phyloP scores from a whole-genome alignment of 495 filamentous ascomycete genomes.

The Penicillium steckii region DNA sequence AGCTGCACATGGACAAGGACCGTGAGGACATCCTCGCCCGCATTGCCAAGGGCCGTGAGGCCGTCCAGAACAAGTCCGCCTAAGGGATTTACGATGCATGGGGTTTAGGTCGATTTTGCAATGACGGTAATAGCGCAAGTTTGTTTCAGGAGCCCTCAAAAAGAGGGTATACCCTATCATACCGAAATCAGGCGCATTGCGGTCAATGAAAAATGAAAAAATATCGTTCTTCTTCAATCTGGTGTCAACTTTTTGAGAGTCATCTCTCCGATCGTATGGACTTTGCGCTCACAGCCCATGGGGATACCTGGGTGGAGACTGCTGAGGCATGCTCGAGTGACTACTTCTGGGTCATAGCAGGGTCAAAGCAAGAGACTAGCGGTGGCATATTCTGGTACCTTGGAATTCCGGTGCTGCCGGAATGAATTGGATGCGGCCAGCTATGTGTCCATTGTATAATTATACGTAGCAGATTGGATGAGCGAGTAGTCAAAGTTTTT shows the following conservation, averaged over 20 bases:
- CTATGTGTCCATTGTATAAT: too few species aligned
- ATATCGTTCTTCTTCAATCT: slow-evolving; percentile 19
- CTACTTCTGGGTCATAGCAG: too few species aligned
- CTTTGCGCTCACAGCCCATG: too few species aligned
- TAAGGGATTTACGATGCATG: slow-evolving; percentile 31
- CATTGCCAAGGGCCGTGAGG: slow-evolving; percentile 72
- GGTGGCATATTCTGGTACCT: too few species aligned
- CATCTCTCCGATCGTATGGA: not conserved
- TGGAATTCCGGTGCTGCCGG: too few species aligned
- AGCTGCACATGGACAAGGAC: slow-evolving; percentile 98
- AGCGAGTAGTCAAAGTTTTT: too few species aligned
- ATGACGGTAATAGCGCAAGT: slow-evolving; percentile 39
- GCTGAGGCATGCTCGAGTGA: too few species aligned
- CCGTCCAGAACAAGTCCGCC: slow-evolving; percentile 38
- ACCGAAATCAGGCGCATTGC: slow-evolving; percentile 30
- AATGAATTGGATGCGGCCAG: too few species aligned
- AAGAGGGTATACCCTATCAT: slow-evolving; percentile 30
- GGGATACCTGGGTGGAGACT: too few species aligned
- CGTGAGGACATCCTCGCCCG: slow-evolving; percentile 91
- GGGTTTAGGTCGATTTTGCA: slow-evolving; percentile 38
- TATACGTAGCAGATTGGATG: too few species aligned
- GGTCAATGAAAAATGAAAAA: slow-evolving; percentile 33
- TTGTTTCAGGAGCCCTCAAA: slow-evolving; percentile 37
- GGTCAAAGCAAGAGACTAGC: too few species aligned
- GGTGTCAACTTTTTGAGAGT: slow-evolving; percentile 7